Percentiles rank a stretch among this genome's conserved stretches.
phyloP scores from a whole-genome alignment of 495 filamentous ascomycete species.

The Tuber umbilicatum region DNA sequence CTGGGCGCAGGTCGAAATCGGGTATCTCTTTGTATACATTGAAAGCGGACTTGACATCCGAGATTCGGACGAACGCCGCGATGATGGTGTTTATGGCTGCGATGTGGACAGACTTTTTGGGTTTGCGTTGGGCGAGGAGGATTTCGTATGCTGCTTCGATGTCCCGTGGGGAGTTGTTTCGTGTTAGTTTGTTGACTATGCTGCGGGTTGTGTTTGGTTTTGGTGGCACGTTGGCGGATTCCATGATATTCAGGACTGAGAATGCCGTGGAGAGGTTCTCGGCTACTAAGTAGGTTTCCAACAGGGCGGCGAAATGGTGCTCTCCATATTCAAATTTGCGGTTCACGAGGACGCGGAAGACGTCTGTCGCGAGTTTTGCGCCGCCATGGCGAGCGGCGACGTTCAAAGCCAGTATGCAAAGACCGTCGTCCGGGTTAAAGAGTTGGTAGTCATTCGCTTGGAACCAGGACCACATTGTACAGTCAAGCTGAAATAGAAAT shows the following conservation, averaged over 20 bases:
- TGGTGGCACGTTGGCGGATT: constrained; percentile 51
- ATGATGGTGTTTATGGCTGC: constrained; percentile 58
- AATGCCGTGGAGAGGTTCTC: constrained; percentile 54
- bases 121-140: constrained; percentile 11
- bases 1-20: constrained; percentile 54
- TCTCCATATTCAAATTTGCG: constrained; percentile 50
- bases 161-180: constrained; percentile 6
- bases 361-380: constrained; percentile 58
- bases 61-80: constrained; percentile 48
- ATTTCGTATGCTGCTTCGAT: constrained; percentile 19
- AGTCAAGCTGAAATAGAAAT: constrained; percentile 47
- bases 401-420: constrained; percentile 59
- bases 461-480: constrained; percentile 59
- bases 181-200: constrained; percentile 49
- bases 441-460: constrained; percentile 52
- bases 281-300: constrained; percentile 57
- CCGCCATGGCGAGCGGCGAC: constrained; percentile 63
- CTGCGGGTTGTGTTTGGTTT: constrained; percentile 52
- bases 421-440: constrained; percentile 59
- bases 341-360: constrained; percentile 53
- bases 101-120: constrained; percentile 34
- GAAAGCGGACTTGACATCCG: constrained; percentile 53
- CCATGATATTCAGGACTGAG: constrained; percentile 62
- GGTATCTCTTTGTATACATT: constrained; percentile 65
- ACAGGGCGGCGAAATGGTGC: constrained; percentile 70